These are phyloP conservation scores for Solanum hybrid DNA, from an alignment of 305 asterid species.

Conservation along the genomic window DNA sequence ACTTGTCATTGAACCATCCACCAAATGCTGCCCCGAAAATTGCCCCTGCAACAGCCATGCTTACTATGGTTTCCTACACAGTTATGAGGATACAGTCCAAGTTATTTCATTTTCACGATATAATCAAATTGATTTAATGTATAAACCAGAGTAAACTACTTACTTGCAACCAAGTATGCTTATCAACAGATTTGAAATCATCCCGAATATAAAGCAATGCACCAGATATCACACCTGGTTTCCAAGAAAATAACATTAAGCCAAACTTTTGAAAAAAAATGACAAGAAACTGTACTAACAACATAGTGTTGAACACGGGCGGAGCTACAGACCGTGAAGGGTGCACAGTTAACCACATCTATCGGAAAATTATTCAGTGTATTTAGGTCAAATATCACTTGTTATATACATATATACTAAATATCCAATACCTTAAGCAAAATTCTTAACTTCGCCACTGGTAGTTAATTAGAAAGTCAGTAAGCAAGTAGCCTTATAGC, in stretches of 20 bases:
- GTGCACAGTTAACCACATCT: not conserved
- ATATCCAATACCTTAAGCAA: no score
- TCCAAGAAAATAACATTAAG: not conserved
- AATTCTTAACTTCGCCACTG: no score
- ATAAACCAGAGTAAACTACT: not conserved
- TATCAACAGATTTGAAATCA: conserved; percentile 43
- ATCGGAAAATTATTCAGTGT: not conserved
- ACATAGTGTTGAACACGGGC: not conserved
- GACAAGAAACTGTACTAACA: not conserved
- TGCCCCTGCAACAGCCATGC: conserved; percentile 36
- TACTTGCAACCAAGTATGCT: conserved; percentile 69
- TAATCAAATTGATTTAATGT: not conserved
- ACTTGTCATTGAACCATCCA: conserved; percentile 1
- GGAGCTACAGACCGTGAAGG: not conserved
- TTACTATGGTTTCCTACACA: conserved; percentile 70
- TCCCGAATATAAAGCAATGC: conserved; percentile 76
- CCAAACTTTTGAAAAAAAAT: not conserved
- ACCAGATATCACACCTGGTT: conserved; percentile 79
- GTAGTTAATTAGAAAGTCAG: not conserved
- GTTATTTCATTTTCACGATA: not conserved
- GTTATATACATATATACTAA: not conserved
- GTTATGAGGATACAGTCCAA: not conserved
- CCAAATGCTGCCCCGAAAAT: conserved; percentile 5
- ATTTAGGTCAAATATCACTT: not conserved
- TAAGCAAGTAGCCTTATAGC: not conserved